Evolutionary conservation across 352 stramenopile genomes (phyloP).

Genomic region (Pilasporangium apinafurcum): DNA sequence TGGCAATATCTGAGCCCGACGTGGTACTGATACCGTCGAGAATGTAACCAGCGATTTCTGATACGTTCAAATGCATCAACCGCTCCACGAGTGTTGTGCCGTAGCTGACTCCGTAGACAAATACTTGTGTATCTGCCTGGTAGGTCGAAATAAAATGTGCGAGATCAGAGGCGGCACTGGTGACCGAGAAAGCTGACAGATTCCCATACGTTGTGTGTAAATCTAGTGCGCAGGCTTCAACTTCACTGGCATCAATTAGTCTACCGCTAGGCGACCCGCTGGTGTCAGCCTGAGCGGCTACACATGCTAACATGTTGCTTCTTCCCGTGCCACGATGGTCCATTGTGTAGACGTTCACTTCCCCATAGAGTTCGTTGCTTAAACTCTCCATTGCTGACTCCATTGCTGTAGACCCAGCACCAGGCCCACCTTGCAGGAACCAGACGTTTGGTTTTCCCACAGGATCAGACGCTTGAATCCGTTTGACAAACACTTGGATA

Average conservation of each 20-base stretch:
- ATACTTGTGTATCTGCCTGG: conserved; percentile 8
- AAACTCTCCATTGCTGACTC: conserved; percentile 29
- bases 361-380: conserved; percentile 13
- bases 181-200: conserved; percentile 32
- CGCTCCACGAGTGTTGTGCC: conserved; percentile 37
- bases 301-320: conserved; percentile 19
- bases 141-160: conserved; percentile 12
- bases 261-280: conserved; percentile 13
- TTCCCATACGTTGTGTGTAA: conserved; percentile 23
- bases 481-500: conserved; percentile 23
- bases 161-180: conserved; percentile 32
- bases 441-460: conserved; percentile 24
- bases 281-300: conserved; percentile 16
- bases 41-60: conserved; percentile 37
- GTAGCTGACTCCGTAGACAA: conserved; percentile 41
- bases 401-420: conserved; percentile 26
- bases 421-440: conserved; percentile 35
- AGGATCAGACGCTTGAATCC: conserved; percentile 15
- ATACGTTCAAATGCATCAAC: conserved; percentile 28
- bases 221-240: conserved; percentile 20
- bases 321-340: conserved; percentile 36
- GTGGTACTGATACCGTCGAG: conserved; percentile 32
- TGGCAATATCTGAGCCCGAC: conserved; percentile 18
- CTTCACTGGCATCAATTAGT: conserved; percentile 10
- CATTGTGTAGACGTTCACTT: conserved; percentile 39